These are phyloP conservation scores for Lasiodiplodia gonubiensis DNA, from an alignment of 2,329 filamentous ascomycete species.

Conservation along the genomic window DNA sequence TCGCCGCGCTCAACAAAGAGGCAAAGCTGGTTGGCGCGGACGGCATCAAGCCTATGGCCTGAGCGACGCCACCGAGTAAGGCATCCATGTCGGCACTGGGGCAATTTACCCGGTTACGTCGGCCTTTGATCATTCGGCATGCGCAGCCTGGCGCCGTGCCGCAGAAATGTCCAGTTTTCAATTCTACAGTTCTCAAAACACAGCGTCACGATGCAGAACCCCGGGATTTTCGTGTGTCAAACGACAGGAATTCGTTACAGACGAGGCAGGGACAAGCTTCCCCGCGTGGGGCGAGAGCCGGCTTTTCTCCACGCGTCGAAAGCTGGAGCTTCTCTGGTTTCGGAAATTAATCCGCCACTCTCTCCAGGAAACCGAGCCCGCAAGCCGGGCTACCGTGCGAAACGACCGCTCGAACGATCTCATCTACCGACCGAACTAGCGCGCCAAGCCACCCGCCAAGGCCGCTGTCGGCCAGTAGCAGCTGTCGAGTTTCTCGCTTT, in stretches of 20 bases:
- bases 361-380: conserved; percentile 5
- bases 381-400: background rate
- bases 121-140: conserved; percentile 1
- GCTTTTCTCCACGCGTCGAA: conserved; percentile 21
- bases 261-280: conserved; percentile 19
- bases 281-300: conserved; percentile 11
- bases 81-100: background rate
- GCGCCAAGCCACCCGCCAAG: conserved; percentile 15
- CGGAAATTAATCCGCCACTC: conserved; percentile 20
- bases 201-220: background rate
- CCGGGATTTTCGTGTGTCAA: background rate
- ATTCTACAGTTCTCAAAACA: background rate
- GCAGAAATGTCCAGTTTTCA: background rate
- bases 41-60: conserved; percentile 29
- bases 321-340: conserved; percentile 10
- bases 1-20: conserved; percentile 57
- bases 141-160: background rate
- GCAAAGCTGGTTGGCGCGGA: conserved; percentile 51
- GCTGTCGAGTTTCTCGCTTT: background rate
- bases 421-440: conserved; percentile 4
- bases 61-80: conserved; percentile 20
- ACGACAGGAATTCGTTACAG: background rate
- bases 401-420: conserved; percentile 14
- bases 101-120: conserved; percentile 7
- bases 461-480: conserved; percentile 3